Evolutionary conservation across 768 basidiomycete genomes (phyloP).

Genomic region (Russula dissimulans): DNA sequence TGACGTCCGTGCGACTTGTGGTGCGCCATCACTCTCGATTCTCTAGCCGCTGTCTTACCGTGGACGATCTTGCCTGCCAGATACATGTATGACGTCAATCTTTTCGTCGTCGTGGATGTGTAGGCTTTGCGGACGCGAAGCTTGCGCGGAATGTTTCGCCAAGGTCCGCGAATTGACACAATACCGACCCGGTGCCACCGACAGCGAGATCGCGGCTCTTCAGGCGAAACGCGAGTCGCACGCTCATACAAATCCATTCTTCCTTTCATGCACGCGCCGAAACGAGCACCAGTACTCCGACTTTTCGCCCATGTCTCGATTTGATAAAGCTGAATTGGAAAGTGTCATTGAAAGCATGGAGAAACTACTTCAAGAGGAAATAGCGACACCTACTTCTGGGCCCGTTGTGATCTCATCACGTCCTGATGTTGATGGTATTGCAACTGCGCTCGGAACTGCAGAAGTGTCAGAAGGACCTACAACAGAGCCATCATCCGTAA

Average conservation of each 20-base stretch:
- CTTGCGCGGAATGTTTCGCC: constrained; percentile 75
- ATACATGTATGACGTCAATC: constrained; percentile 90
- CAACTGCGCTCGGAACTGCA: neutral
- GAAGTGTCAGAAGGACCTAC: neutral
- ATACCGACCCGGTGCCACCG: constrained; percentile 39
- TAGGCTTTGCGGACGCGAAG: constrained; percentile 81
- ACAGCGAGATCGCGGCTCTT: constrained; percentile 40
- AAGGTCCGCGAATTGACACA: constrained; percentile 57
- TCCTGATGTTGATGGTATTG: neutral
- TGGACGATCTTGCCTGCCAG: constrained; percentile 32
- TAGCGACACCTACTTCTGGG: neutral
- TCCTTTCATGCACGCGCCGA: constrained; percentile 60
- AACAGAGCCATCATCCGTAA: neutral
- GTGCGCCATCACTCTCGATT: constrained; percentile 33
- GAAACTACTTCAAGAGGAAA: constrained; percentile 32
- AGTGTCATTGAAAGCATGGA: constrained; percentile 65
- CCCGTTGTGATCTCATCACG: neutral
- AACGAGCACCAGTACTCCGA: constrained; percentile 59
- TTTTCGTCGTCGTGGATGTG: constrained; percentile 90
- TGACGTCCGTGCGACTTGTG: constrained; percentile 79
- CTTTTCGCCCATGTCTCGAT: constrained; percentile 77
- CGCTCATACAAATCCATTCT: constrained; percentile 59
- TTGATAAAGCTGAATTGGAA: constrained; percentile 53
- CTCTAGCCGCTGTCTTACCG: neutral
- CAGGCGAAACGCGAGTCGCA: constrained; percentile 50